Base-by-base conservation (phyloP, 768 basidiomycete genomes). In the Boletus rex-veris region DNA sequence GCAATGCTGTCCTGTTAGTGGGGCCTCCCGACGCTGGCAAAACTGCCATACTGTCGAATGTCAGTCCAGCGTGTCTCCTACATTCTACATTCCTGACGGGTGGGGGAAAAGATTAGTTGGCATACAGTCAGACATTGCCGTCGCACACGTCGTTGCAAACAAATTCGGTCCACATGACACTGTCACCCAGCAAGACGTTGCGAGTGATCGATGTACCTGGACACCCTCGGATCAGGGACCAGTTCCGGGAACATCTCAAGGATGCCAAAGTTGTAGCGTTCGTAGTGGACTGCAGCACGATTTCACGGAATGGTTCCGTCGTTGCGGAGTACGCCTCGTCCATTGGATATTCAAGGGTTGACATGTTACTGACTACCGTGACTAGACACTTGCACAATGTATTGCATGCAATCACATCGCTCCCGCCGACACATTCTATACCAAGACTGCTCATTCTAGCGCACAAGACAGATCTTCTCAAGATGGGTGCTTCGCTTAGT, bases 11-110 rank as follows among this genome's bases (percentile, higher is more conserved):
- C n/a, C 69, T 93, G 5, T 74, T 93, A n/a, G 78, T 88, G 4
- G 91, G 91, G 3, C 75, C 84, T 37, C 77, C 84, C 7, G 88
- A 91, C 69, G 81, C 82, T 1, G 91, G 91, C 44, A 93, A 93
- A 73, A 92, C 91, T 1, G 77, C 89, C 18, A 83, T 92, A 37
- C 65, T 91, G 46, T 83, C 86, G 21, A 76, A 80, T 57, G 91
- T 89, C 56, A 59, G 84, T 77, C 18, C 31, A 8, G 10, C 31
- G 4, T 46, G 24, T 54, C 30, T 49, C 18, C 21, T 41, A 14
- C 36, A 33, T 26, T 28, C 11, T 36, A 50, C 55, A 52, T 44
- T 48, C 14, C 45, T 61, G 50, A 59, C 49, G 33, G 33, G 7
- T 28, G 36, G 19, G 53, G 16, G 56, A 45, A 49, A 58, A 58